Base-by-base conservation (phyloP, 208 protist genomes). In the Acanthamoeba triangularis region DNA sequence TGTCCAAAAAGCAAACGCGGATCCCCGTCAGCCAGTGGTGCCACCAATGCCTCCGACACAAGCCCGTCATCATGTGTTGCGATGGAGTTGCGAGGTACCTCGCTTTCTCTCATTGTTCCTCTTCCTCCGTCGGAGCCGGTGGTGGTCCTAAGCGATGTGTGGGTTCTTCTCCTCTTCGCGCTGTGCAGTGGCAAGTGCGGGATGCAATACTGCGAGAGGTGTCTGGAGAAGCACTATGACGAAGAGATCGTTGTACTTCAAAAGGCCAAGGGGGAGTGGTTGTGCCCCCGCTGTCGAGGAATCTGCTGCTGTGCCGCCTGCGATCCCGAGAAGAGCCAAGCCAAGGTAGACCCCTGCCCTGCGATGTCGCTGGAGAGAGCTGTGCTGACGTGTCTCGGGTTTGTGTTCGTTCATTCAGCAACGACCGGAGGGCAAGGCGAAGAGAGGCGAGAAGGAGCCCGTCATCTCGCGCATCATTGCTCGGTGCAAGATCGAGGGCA, bases 201-300 rank as follows among this genome's bases (percentile, higher is more conserved):
- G 20, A 49, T 69, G 61, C 54, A 76, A 41, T 93, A 93, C 37
- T 93, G 87, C 87, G 87, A 93, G 63, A 30, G 54, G 37, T 93
- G 87, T 35, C 87, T 93, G 41, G 61, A 76, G 61, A 93, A 93
- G 20, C 41, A 76, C 87, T 93, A 93, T 37, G 63, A 76, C 87
- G 87, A 93, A 76, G 87, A 93, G 61, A 54, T 93, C 54, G 87
- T 93, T 76, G 63, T 69, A 49, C 54, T 93, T 52, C 87, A 93
- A 28, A 93, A 93, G 61, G 41, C 61, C 33, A 93, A 93, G 25
- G 47, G 54, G 30, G 87, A 93, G 87, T 93, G 87, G 87, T 16
- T 30, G 41, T 93, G 87, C n/a, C 87, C 87, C 7, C 59, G 52
- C 28, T 93, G 87, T 35, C 54, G 87, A 33, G 35, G 59, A 11